Evolutionary conservation across 2,329 filamentous ascomycete genomes (phyloP).

Genomic region (Aulographum hederae): DNA sequence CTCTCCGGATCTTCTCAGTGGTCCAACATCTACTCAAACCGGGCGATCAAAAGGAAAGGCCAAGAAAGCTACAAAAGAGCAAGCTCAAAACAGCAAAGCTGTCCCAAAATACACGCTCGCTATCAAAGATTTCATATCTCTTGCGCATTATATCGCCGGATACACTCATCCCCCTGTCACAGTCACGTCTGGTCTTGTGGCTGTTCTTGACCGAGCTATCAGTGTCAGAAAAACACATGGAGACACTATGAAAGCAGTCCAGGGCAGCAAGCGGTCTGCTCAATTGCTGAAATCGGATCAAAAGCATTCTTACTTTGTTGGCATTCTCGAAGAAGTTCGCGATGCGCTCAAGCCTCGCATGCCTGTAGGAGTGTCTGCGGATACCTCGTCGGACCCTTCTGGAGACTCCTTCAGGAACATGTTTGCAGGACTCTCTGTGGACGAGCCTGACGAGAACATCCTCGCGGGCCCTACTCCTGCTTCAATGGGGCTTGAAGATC

Average conservation of each 20-base stretch:
- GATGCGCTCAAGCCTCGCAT: slow-evolving; percentile 1
- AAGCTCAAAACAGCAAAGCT: neutral
- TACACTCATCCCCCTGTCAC: neutral
- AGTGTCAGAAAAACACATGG: neutral
- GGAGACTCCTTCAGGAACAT: slow-evolving; percentile 1
- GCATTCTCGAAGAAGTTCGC: slow-evolving; percentile 1
- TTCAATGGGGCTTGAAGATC: neutral
- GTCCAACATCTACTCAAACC: neutral
- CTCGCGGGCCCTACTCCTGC: neutral
- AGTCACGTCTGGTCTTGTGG: neutral
- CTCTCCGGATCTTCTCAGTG: slow-evolving; percentile 3
- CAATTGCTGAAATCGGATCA: slow-evolving; percentile 1
- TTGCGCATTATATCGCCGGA: slow-evolving; percentile 1
- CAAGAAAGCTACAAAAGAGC: slow-evolving; percentile 4
- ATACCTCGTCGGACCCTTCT: neutral
- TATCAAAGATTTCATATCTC: slow-evolving; percentile 1
- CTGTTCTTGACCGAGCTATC: slow-evolving; percentile 1
- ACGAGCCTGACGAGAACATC: slow-evolving; percentile 2
- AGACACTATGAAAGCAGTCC: neutral
- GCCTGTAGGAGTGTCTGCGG: neutral
- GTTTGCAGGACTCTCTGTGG: slow-evolving; percentile 1
- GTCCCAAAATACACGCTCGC: slow-evolving; percentile 2
- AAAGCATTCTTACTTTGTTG: slow-evolving; percentile 1
- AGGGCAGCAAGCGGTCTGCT: neutral
- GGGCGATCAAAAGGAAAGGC: slow-evolving; percentile 6